Conservation (phyloP, 768 basidiomycete species). For the Russula vinacea region DNA sequence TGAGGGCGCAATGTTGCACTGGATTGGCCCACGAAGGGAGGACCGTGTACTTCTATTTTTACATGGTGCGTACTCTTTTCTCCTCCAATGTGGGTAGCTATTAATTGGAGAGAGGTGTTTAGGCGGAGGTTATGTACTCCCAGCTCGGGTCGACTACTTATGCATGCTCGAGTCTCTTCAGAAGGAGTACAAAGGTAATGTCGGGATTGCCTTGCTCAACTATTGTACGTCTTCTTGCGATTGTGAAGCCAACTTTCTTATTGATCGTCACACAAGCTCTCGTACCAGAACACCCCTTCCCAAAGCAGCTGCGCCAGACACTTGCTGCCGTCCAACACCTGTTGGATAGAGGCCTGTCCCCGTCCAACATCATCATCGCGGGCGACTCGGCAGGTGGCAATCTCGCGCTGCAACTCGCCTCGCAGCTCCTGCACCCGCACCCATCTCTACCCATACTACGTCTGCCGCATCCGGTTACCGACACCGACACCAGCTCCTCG, state of each 20-base stretch:
- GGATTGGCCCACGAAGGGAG: constrained; percentile 12
- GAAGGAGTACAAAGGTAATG: constrained; percentile 5
- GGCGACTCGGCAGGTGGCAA: constrained; percentile 26
- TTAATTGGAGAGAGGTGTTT: background rate
- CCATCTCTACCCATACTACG: constrained; percentile 1
- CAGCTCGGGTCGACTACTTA: background rate
- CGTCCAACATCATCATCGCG: constrained; percentile 30
- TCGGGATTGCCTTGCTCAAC: constrained; percentile 15
- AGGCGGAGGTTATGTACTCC: constrained; percentile 16
- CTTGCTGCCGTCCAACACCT: constrained; percentile 24
- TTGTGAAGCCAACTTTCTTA: background rate
- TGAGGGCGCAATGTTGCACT: constrained; percentile 15
- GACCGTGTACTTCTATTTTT: constrained; percentile 18
- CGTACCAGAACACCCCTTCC: background rate
- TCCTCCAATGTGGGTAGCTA: no score
- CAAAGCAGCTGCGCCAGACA: constrained; percentile 18
- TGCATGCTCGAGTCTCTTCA: constrained; percentile 4
- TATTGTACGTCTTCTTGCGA: constrained; percentile 7
- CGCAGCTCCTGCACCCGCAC: constrained; percentile 28
- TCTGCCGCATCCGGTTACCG: background rate
- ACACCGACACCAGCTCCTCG: background rate
- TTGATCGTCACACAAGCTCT: background rate
- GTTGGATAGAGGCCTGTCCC: constrained; percentile 21
- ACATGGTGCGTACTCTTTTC: constrained; percentile 1
- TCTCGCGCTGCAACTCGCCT: constrained; percentile 28